Evolutionary conservation across 441 rosid genomes (phyloP).

Genomic region (Isatis lusitanica): DNA sequence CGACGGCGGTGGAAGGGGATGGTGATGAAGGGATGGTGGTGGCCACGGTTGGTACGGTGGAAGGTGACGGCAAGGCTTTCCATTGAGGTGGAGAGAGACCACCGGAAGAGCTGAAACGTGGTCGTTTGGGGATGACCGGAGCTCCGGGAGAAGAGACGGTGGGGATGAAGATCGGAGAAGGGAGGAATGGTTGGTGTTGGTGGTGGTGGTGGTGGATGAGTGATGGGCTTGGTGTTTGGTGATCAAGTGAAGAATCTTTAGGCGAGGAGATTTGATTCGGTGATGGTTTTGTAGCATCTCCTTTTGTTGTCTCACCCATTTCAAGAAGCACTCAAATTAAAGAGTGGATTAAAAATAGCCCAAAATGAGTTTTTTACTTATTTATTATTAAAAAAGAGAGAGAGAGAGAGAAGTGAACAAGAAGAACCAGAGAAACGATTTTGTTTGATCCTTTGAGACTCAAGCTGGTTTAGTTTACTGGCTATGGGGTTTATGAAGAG

Average conservation of each 20-base stretch:
- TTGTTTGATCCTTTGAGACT: constrained; percentile 23
- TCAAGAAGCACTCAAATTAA: constrained; percentile 46
- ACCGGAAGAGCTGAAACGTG: constrained; percentile 48
- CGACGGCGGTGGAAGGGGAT: constrained; percentile 34
- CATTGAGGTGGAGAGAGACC: constrained; percentile 53
- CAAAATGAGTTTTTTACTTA: constrained; percentile 10
- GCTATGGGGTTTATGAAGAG: constrained; percentile 39
- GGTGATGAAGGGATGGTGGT: constrained; percentile 45
- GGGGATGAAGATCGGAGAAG: constrained; percentile 63
- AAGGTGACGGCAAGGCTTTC: constrained; percentile 71
- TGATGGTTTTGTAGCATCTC: constrained; percentile 49
- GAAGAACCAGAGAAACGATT: constrained; percentile 34
- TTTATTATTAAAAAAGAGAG: constrained; percentile 1
- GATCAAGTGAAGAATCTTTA: constrained; percentile 55
- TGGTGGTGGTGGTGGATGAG: constrained; percentile 47
- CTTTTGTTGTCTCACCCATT: constrained; percentile 81
- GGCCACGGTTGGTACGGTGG: constrained; percentile 39
- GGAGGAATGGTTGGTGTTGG: constrained; percentile 53
- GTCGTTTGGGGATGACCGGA: constrained; percentile 63
- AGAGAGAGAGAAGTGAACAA: constrained; percentile 21
- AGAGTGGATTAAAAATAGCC: constrained; percentile 10
- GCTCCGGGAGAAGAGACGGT: constrained; percentile 46
- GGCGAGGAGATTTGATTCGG: constrained; percentile 48
- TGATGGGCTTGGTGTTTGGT: constrained; percentile 51
- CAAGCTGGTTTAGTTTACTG: constrained; percentile 27